A percentile compares a stretch with the other conserved stretches of the same genome.
phyloP scores from a whole-genome alignment of 768 basidiomycete genomes.

The Myochromella boudieri region DNA sequence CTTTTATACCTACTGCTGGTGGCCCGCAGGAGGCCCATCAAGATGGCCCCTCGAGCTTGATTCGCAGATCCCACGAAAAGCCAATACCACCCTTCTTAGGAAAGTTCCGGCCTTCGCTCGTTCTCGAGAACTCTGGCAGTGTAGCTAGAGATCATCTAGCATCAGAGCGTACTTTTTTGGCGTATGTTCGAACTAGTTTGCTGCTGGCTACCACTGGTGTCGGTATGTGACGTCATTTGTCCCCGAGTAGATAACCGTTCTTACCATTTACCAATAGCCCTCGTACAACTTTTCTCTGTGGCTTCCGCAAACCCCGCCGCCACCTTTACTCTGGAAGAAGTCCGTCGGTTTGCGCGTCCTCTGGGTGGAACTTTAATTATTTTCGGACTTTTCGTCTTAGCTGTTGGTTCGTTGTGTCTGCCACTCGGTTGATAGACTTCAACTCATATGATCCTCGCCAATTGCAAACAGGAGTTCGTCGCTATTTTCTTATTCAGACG shows the following conservation, averaged over 20 bases:
- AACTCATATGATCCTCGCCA: not conserved
- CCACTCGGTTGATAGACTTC: not conserved
- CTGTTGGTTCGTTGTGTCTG: conserved; percentile 39
- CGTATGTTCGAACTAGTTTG: conserved; percentile 65
- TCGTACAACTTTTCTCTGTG: conserved; percentile 55
- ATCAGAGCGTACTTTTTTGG: conserved; percentile 61
- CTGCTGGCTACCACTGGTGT: conserved; percentile 59
- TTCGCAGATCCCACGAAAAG: too few species aligned
- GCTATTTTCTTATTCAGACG: conserved; percentile 56
- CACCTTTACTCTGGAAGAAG: conserved; percentile 15
- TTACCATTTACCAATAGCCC: conserved; percentile 29
- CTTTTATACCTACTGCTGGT: too few species aligned
- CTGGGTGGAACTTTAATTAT: conserved; percentile 51
- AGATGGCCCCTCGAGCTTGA: too few species aligned
- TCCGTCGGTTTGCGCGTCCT: conserved; percentile 42
- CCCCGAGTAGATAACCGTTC: not conserved
- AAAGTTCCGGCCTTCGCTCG: conserved; percentile 9
- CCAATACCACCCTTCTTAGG: too few species aligned
- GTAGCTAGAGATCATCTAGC: conserved; percentile 67
- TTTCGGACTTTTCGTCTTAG: conserved; percentile 45
- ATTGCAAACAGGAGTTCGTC: conserved; percentile 36
- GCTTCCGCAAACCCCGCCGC: conserved; percentile 19
- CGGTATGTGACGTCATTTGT: conserved; percentile 37
- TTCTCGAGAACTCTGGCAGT: conserved; percentile 58
- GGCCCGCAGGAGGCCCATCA: too few species aligned